A percentile compares a stretch with the other conserved stretches of the same genome.
Evolutionary conservation across 129 eudicot genomes (phyloP).

Genomic region (Lonicera japonica): DNA sequence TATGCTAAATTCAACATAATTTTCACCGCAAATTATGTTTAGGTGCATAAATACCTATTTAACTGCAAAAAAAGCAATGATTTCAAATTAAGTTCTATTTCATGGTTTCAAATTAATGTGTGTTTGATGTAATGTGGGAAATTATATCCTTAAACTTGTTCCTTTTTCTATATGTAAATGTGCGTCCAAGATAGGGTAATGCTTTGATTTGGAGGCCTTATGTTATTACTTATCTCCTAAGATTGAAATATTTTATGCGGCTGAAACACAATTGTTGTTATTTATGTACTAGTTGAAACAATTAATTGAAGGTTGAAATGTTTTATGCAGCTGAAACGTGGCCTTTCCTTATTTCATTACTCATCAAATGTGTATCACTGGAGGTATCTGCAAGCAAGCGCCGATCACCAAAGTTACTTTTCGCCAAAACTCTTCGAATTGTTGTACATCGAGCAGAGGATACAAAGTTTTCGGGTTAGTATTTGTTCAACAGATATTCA

Average conservation of each 20-base stretch:
- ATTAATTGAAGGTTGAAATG: conserved; percentile 10
- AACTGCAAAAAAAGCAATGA: too few species aligned
- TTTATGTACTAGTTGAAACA: conserved; percentile 8
- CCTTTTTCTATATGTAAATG: too few species aligned
- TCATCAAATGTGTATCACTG: conserved; percentile 44
- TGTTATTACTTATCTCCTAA: conserved; percentile 3
- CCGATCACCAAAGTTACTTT: conserved; percentile 61
- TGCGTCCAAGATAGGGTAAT: too few species aligned
- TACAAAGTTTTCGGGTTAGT: conserved; percentile 39
- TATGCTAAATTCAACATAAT: not conserved
- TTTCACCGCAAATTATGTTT: too few species aligned
- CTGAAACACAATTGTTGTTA: not conserved
- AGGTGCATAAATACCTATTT: too few species aligned
- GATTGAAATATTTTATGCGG: too few species aligned
- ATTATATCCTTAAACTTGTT: too few species aligned
- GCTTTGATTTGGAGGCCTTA: conserved; percentile 1
- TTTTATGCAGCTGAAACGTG: conserved; percentile 74
- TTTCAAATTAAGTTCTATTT: too few species aligned
- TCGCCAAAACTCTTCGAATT: conserved; percentile 76
- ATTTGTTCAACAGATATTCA: not conserved
- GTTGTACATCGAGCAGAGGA: conserved; percentile 78
- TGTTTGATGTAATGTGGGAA: too few species aligned
- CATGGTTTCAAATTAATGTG: too few species aligned
- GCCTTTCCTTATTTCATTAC: conserved; percentile 75
- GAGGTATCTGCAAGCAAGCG: conserved; percentile 71